Evolutionary conservation across 352 stramenopile species (phyloP), one percentile per base, ranked within the genome.

Genomic region (Pythium aristosporum): DNA sequence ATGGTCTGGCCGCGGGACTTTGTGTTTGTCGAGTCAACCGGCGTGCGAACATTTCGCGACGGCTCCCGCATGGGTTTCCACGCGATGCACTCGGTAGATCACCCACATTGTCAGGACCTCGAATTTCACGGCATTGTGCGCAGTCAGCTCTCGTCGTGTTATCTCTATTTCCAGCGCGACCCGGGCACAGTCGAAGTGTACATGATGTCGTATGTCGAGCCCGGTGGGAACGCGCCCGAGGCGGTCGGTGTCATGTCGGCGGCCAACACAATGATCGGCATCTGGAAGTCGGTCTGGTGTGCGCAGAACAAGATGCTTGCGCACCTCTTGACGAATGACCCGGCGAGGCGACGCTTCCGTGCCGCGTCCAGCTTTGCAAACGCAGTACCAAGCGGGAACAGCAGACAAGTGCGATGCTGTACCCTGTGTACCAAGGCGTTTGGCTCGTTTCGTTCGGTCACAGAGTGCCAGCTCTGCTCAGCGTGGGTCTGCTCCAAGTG

Each of bases 51-150:
- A 1, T n/a, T 55, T 11, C 21, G 52, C 0, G 75, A 61, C 48
- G 74, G 71, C 41, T 75, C 76, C 43, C 77, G 78, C 44, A 46
- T 82, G 37, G 74, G 71, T 28, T 82, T 79, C 65, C 73, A 81
- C 51, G 39, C 75, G 2, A 64, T 81, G 50, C 75, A 87, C 54
- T 84, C 77, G 44, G 62, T 86, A 4, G 50, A 72, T 20, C 57
- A 74, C 3, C 68, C 70, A 6, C 61, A 67, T 11, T 74, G 55
- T 23, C 52, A 32, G 0, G 56, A 66, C 41, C 60, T 75, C 47
- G 44, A 63, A 32, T 10, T 7, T n/a, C 28, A 47, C n/a, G 37
- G 20, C 25, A 67, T 75, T 13, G 48, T 78, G 2, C 77, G 77
- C 16, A 66, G 46, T 8, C 65, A 74, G 32, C 50, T 76, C 12